phyloP scores from a whole-genome alignment of 2,329 filamentous ascomycete genomes.

The Zymoseptoria ardabiliae region DNA sequence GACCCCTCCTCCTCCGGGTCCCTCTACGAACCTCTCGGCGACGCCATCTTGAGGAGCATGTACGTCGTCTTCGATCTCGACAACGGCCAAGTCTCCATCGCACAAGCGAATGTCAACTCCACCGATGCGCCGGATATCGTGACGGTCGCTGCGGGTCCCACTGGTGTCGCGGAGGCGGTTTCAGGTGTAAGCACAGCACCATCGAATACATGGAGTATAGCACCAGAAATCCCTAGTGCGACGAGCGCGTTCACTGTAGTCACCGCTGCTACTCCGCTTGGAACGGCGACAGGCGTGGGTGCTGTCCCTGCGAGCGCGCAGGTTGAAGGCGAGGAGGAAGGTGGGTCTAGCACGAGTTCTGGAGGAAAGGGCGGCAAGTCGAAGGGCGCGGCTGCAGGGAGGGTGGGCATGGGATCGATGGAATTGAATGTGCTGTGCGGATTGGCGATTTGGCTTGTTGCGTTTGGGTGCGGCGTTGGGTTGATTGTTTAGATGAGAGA shows the following conservation, averaged over 20 bases:
- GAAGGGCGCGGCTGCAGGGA: background rate
- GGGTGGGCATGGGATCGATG: background rate
- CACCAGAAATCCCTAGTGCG: conserved; percentile 13
- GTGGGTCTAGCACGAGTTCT: background rate
- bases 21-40: conserved; percentile 23
- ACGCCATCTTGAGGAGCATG: conserved; percentile 28
- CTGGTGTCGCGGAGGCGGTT: conserved; percentile 23
- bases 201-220: conserved; percentile 16
- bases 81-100: conserved; percentile 29
- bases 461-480: conserved; percentile 9
- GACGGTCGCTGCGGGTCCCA: conserved; percentile 21
- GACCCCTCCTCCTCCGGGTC: conserved; percentile 3
- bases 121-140: conserved; percentile 17
- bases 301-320: conserved; percentile 23
- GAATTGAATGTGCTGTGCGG: conserved; percentile 11
- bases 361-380: conserved; percentile 1
- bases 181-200: conserved; percentile 14
- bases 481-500: conserved; percentile 13
- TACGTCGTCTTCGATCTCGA: conserved; percentile 33
- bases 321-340: background rate
- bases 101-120: conserved; percentile 25
- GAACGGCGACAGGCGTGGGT: conserved; percentile 25
- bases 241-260: conserved; percentile 16
- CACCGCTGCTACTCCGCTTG: conserved; percentile 20
- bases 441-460: conserved; percentile 6